Conservation (phyloP, 306 rosid genomes). For the Gastrolobium bilobum region DNA sequence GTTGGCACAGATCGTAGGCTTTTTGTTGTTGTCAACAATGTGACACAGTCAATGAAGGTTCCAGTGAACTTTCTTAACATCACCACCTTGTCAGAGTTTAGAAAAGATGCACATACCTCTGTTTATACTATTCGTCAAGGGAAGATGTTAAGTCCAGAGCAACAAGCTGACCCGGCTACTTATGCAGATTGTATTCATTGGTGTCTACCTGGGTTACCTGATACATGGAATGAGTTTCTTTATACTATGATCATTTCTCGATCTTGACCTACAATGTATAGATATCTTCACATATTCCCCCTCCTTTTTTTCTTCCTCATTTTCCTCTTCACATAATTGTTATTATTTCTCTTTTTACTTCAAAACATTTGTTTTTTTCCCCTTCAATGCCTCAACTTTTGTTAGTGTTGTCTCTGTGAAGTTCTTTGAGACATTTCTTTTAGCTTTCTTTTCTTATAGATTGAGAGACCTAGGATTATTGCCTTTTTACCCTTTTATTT, state of each 20-base stretch:
- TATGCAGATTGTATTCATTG: conserved; percentile 96
- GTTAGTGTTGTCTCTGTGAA: conserved; percentile 39
- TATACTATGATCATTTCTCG: conserved; percentile 75
- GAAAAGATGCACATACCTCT: conserved; percentile 96
- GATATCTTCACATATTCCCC: not conserved
- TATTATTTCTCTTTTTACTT: conserved; percentile 4
- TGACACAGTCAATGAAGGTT: conserved; percentile 60
- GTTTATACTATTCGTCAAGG: conserved; percentile 92
- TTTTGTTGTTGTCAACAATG: conserved; percentile 61
- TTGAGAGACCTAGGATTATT: conserved; percentile 30
- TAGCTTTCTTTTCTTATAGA: conserved; percentile 44
- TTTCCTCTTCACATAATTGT: conserved; percentile 5
- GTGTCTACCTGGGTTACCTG: conserved; percentile 97
- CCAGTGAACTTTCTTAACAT: conserved; percentile 77
- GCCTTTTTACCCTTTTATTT: not conserved
- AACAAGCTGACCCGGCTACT: conserved; percentile 83
- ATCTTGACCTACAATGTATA: conserved; percentile 59
- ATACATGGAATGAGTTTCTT: conserved; percentile 92
- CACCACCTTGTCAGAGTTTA: conserved; percentile 76
- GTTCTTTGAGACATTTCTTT: conserved; percentile 36
- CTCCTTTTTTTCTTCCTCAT: not conserved
- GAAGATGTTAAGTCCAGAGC: conserved; percentile 70
- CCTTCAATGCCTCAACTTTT: conserved; percentile 40
- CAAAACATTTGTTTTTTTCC: not conserved
- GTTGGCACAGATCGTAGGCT: conserved; percentile 88